Conservation (phyloP, 2,329 filamentous ascomycete genomes). For the Paraphaeosphaeria sporulosa region DNA sequence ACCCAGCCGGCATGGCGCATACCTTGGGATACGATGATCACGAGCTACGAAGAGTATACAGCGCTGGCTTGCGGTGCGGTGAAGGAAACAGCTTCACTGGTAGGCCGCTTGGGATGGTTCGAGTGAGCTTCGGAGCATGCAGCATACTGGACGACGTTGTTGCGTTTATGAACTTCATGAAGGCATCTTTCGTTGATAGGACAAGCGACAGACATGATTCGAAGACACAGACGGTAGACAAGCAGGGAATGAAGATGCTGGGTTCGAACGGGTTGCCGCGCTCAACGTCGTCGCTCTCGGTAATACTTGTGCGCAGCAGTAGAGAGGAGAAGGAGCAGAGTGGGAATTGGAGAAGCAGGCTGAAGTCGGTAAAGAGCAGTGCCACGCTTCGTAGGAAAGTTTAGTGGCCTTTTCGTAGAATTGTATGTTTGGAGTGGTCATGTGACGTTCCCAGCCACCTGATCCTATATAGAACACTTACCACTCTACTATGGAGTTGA, state of each 20-base stretch:
- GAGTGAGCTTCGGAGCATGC: constrained; percentile 69
- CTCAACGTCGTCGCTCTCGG: not conserved
- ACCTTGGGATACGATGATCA: constrained; percentile 60
- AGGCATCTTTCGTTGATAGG: constrained; percentile 15
- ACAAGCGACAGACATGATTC: not conserved
- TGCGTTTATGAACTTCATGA: constrained; percentile 55
- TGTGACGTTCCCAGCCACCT: too few relatives aligned
- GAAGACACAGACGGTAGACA: not conserved
- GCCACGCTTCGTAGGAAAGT: not conserved
- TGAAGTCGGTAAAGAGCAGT: not conserved
- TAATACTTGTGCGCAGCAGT: not conserved
- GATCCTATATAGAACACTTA: too few relatives aligned
- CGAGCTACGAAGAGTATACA: constrained; percentile 64
- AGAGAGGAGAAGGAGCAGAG: not conserved
- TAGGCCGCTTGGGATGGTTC: constrained; percentile 65
- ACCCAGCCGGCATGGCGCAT: constrained; percentile 59
- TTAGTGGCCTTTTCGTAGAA: not conserved
- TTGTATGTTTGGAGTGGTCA: too few relatives aligned
- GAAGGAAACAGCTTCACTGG: constrained; percentile 63
- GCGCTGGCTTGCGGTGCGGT: constrained; percentile 65
- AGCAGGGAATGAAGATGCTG: not conserved
- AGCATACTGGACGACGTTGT: constrained; percentile 65
- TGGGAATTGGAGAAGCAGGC: not conserved
- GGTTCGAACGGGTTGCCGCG: not conserved
- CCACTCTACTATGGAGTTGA: too few relatives aligned